These are phyloP conservation scores for Fusarium sp. DNA, from an alignment of 2,329 filamentous ascomycete species.

Conservation along the genomic window DNA sequence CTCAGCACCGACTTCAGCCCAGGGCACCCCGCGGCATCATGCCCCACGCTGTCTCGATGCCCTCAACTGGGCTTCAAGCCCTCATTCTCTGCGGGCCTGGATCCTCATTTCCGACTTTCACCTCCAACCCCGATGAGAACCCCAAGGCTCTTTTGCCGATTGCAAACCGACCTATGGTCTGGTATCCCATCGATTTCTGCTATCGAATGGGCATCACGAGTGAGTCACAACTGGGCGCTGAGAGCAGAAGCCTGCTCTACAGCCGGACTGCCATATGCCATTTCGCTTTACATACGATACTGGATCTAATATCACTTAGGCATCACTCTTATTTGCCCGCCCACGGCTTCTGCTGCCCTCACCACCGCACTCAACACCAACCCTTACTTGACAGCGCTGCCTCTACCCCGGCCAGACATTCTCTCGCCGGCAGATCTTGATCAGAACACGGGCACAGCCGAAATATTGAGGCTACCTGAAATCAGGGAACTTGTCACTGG, in stretches of 20 bases:
- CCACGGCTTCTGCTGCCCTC: slow-evolving; percentile 74
- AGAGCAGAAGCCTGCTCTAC: neutral
- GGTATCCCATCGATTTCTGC: slow-evolving; percentile 89
- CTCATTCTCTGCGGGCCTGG: slow-evolving; percentile 86
- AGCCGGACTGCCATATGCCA: neutral
- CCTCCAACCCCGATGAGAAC: slow-evolving; percentile 81
- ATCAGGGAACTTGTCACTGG: slow-evolving; percentile 81
- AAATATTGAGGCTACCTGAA: slow-evolving; percentile 86
- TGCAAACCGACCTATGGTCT: slow-evolving; percentile 88
- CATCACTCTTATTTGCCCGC: slow-evolving; percentile 73
- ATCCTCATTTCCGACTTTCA: slow-evolving; percentile 85
- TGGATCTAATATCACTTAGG: slow-evolving; percentile 55
- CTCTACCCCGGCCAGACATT: slow-evolving; percentile 78
- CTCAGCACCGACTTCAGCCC: slow-evolving; percentile 4
- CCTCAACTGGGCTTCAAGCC: slow-evolving; percentile 82
- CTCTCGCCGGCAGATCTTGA: slow-evolving; percentile 81
- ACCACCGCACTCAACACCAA: slow-evolving; percentile 79
- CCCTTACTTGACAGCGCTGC: slow-evolving; percentile 79
- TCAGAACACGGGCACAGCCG: slow-evolving; percentile 88
- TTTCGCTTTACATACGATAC: neutral
- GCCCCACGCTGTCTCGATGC: slow-evolving; percentile 81
- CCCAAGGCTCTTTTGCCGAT: slow-evolving; percentile 86
- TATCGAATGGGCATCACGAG: slow-evolving; percentile 83
- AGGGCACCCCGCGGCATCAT: slow-evolving; percentile 56
- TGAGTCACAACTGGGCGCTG: slow-evolving; percentile 52